Evolutionary conservation across 2,329 filamentous ascomycete species (phyloP), one percentile per base, ranked within the genome.

Genomic region (Metarhizium guizhouense): DNA sequence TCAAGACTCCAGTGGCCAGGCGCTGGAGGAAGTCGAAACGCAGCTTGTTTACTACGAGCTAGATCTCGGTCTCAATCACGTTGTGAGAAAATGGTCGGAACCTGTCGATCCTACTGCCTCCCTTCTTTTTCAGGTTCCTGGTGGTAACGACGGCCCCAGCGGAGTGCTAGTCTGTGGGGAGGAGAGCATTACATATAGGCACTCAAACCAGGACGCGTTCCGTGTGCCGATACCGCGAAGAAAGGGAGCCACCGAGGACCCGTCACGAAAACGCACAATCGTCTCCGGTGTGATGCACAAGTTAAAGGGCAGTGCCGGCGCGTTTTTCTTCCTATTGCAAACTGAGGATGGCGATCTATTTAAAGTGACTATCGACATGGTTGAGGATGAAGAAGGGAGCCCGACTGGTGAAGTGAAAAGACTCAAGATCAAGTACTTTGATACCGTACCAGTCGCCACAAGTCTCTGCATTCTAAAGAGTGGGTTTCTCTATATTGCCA

Each of bases 291-390:
- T 96, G n/a, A 93, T 97, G 85, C 94, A 99, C 74, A 95, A 95
- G 70, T 86, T 96, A 68, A 93, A 94, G 65, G 83, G 84, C 58
- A 85, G 79, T 57, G 79, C 78, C 6, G 91, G 91, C 32, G 91
- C 92, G 2, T 99, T 99, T 74, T 99, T 99, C 76, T 96, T 97
- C 69, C 81, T 99, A 3, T 75, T 99, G 0, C 94, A 99, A 69
- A 91, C 89, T 0, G 94, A 99, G 56, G 95, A 99, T 68, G 94
- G 94, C n/a, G 95, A 99, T 70, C 77, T 99, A 6, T 97, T 99
- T 80, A 97, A 97, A 70, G 82, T 97, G 52, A 96, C 87, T 0
- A 85, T 99, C 58, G 91, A 96, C 60, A 93, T 96, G 85, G 80
- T 85, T 10, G 87, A 92, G 62, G 89, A 95, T 63, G 82, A 86